A percentile compares a stretch with the other conserved stretches of the same genome.
These are phyloP conservation scores for Aspergillus brasiliensis DNA, from an alignment of 2,329 filamentous ascomycete species.

Conservation along the genomic window DNA sequence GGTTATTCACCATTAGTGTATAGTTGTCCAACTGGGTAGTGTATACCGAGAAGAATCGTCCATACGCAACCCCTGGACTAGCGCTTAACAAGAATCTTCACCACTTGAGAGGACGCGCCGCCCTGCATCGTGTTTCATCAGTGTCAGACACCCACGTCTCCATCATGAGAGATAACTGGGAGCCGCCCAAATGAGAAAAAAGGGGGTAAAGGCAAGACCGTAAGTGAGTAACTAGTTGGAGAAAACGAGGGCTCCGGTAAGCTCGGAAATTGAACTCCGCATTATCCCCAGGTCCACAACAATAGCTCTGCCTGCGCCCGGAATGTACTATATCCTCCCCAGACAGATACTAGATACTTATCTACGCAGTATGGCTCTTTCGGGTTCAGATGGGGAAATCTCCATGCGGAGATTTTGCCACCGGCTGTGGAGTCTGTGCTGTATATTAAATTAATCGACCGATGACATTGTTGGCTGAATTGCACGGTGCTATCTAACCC, in stretches of 20 bases:
- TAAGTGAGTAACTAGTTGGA: not conserved
- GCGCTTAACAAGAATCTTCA: slow-evolving; percentile 4
- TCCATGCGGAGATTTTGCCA: slow-evolving; percentile 1
- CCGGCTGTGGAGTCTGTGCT: not conserved
- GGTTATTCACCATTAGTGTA: not conserved
- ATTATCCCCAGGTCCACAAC: slow-evolving; percentile 17
- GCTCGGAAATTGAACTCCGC: slow-evolving; percentile 24
- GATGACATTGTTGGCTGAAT: not conserved
- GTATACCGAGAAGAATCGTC: not conserved
- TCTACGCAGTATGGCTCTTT: not conserved
- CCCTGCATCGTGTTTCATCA: slow-evolving; percentile 17
- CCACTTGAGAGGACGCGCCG: slow-evolving; percentile 5
- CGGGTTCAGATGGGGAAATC: not conserved
- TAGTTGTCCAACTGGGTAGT: not conserved
- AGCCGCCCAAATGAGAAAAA: not conserved
- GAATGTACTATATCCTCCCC: slow-evolving; percentile 10
- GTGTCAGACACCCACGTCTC: slow-evolving; percentile 1
- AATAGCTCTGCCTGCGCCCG: slow-evolving; percentile 6
- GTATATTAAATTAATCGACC: not conserved
- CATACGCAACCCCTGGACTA: slow-evolving; percentile 10
- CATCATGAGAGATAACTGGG: not conserved
- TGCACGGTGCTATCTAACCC: not conserved
- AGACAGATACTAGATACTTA: not conserved
- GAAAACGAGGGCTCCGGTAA: slow-evolving; percentile 4
- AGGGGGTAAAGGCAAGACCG: not conserved